Base-by-base conservation (phyloP, 371 early-diverging fungal genomes). In the Zychaea mexicana region DNA sequence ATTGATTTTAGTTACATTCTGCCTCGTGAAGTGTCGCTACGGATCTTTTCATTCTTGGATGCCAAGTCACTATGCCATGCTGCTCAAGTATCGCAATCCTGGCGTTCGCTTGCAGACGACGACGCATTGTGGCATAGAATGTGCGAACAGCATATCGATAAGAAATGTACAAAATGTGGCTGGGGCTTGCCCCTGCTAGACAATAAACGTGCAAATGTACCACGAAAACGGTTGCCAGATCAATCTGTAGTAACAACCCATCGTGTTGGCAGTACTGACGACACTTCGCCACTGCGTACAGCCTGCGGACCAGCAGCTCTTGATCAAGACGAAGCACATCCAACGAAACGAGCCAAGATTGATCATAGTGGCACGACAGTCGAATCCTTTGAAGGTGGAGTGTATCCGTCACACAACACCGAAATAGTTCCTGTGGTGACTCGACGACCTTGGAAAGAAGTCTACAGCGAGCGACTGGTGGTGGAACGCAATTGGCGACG, bases 121-220 rank as follows among this genome's bases (percentile, higher is more conserved):
- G 94, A 97, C 68, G 71, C 85, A 0, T 74, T 98, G 27, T 98
- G 98, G 98, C 93, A 96, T 60, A 81, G 92, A 46, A 93, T 98
- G 94, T 98, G 98, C 67, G 93, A 91, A 38, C 97, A 97, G 75
- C 98, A 98, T 68, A 97, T 97, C 61, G 95, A 96, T 77, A 92
- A 92, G 68, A 93, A 95, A 67, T 98, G 98, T 69, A 80, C 82
- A 33, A 96, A 92, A 69, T 98, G 98, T 70, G 98, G 98, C 5
- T 98, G 97, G 97, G 96, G 97, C 1, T 69, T 95, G 42, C 96
- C 95, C 17, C 69, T 91, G 52, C 74, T 95, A 27, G 70, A 78
- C 66, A 76, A 83, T 66, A 68, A 9, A 33, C 60, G 27, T 66
- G 64, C 39, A 39, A 63, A 45, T 62, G 66, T n/a, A 13, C 69